Percentiles rank a stretch among this genome's conserved stretches.
phyloP scores from a whole-genome alignment of 1,139 yeast species.

The Wickerhamomyces sp. region DNA sequence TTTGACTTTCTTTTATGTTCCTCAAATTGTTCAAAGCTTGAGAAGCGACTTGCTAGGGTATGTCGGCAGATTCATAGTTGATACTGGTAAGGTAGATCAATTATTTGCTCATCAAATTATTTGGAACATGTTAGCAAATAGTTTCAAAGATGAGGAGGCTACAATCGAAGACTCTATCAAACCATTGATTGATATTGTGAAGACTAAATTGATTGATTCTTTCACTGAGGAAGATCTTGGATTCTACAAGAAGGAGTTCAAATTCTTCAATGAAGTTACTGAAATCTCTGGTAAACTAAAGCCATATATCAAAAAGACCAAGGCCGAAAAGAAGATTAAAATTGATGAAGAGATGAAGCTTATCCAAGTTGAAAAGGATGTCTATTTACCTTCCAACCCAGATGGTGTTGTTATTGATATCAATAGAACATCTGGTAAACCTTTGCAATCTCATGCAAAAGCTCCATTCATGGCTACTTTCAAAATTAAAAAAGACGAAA shows the following conservation, averaged over 20 bases:
- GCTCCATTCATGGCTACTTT: slow-evolving; percentile 98
- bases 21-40: slow-evolving; percentile 92
- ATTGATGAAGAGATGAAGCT: slow-evolving; percentile 94
- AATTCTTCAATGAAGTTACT: slow-evolving; percentile 88
- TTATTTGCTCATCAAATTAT: slow-evolving; percentile 96
- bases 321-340: slow-evolving; percentile 93
- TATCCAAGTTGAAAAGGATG: slow-evolving; percentile 76
- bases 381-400: slow-evolving; percentile 93
- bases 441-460: slow-evolving; percentile 97
- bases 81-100: slow-evolving; percentile 87
- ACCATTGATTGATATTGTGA: slow-evolving; percentile 76
- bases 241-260: slow-evolving; percentile 80
- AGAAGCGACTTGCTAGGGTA: slow-evolving; percentile 82
- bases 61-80: slow-evolving; percentile 83
- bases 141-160: slow-evolving; percentile 85
- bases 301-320: slow-evolving; percentile 88
- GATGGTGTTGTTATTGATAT: slow-evolving; percentile 93
- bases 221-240: slow-evolving; percentile 57
- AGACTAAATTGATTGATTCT: slow-evolving; percentile 56
- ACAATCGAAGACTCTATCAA: slow-evolving; percentile 76
- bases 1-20: slow-evolving; percentile 91
- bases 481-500: slow-evolving; percentile 62
- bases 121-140: slow-evolving; percentile 96
- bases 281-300: slow-evolving; percentile 89
- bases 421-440: slow-evolving; percentile 87